Percentiles rank a stretch among this genome's conserved stretches.
Conservation (phyloP, 371 early-diverging fungal genomes). For the Rhizomucor miehei region DNA sequence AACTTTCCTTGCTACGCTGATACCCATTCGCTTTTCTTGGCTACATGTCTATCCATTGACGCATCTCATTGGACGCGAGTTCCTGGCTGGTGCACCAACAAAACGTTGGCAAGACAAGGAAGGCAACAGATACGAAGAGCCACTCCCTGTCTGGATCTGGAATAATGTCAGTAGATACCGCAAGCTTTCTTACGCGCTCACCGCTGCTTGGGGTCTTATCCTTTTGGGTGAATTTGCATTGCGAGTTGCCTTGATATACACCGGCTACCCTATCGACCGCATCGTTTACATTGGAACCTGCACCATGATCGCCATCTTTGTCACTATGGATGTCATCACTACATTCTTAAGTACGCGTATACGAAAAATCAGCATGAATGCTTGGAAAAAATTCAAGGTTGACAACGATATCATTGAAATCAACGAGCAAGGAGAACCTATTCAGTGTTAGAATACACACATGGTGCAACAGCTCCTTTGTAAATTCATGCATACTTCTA, state of each 20-base stretch:
- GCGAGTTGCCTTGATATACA: slow-evolving; percentile 7
- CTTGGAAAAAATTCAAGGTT: no score
- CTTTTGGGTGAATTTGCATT: slow-evolving; percentile 4
- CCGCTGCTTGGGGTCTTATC: slow-evolving; percentile 5
- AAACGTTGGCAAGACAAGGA: slow-evolving; percentile 20
- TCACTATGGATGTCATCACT: not conserved
- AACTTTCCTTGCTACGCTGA: slow-evolving; percentile 36
- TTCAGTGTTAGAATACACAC: no score
- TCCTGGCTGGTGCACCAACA: slow-evolving; percentile 22
- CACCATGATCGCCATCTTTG: slow-evolving; percentile 7
- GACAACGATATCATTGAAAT: no score
- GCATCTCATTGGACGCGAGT: slow-evolving; percentile 24
- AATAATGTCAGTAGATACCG: slow-evolving; percentile 8
- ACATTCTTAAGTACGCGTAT: not conserved
- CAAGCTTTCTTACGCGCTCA: not conserved
- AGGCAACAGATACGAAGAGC: slow-evolving; percentile 13
- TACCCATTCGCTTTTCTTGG: slow-evolving; percentile 38
- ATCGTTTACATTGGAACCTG: slow-evolving; percentile 21
- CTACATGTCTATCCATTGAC: slow-evolving; percentile 30
- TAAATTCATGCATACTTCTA: no score
- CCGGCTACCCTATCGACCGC: slow-evolving; percentile 11
- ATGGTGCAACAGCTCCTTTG: no score
- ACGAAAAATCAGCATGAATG: not conserved
- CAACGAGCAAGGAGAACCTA: no score
- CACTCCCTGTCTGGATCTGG: slow-evolving; percentile 29